Evolutionary conservation across 108 stramenopile genomes (phyloP).

Genomic region (Stephanodiscus minutulus): DNA sequence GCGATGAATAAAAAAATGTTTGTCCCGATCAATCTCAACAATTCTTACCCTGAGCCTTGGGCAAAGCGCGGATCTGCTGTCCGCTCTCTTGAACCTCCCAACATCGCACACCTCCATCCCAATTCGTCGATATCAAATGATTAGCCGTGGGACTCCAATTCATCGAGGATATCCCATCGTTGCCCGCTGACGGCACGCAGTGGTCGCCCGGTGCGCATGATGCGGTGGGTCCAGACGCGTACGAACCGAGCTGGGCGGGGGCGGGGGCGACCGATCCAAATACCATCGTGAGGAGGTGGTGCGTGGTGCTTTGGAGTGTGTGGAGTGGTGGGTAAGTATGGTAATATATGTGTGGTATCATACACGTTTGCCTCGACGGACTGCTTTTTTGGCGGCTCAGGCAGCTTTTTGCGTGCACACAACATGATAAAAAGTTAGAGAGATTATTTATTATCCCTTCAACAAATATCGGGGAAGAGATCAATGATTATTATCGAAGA

Average conservation of each 20-base stretch:
- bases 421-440: no score
- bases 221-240: slow-evolving; percentile 22
- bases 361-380: no score
- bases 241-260: slow-evolving; percentile 19
- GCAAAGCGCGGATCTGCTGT: slow-evolving; percentile 66
- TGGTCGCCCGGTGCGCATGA: slow-evolving; percentile 67
- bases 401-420: no score
- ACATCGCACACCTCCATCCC: slow-evolving; percentile 86
- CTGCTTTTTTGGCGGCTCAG: no score
- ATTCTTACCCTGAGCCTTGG: slow-evolving; percentile 76
- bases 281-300: slow-evolving; percentile 24
- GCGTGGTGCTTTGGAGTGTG: background rate
- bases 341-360: no score
- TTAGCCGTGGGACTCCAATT: slow-evolving; percentile 79
- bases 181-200: slow-evolving; percentile 68
- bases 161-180: slow-evolving; percentile 77
- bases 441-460: no score
- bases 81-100: slow-evolving; percentile 87
- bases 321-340: background rate
- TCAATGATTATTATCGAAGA: no score
- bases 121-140: slow-evolving; percentile 72
- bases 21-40: no score
- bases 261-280: slow-evolving; percentile 36
- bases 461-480: no score
- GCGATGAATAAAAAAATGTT: no score